Evolutionary conservation across 2,329 filamentous ascomycete species (phyloP).

Genomic region (Cladophialophora chaetospira): DNA sequence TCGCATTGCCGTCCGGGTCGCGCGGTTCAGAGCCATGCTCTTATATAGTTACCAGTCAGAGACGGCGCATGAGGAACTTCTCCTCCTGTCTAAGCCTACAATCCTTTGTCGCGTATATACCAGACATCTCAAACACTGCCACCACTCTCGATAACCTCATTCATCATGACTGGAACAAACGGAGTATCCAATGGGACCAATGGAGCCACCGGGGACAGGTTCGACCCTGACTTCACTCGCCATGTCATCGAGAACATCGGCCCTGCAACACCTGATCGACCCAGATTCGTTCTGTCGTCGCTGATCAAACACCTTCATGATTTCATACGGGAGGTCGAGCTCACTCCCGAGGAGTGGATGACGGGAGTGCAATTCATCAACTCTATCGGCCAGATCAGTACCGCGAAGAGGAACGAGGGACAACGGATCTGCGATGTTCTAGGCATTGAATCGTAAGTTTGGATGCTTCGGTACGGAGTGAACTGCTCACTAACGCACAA

Average conservation of each 20-base stretch:
- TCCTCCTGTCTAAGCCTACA: too few species aligned
- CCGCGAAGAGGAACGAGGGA: slow-evolving; percentile 71
- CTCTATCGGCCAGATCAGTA: slow-evolving; percentile 69
- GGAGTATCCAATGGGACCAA: neutral
- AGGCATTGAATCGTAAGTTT: slow-evolving; percentile 65
- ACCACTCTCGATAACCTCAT: too few species aligned
- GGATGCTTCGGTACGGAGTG: neutral
- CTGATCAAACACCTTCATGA: slow-evolving; percentile 75
- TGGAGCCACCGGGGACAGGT: slow-evolving; percentile 45
- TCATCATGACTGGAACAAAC: too few species aligned
- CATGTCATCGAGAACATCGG: slow-evolving; percentile 74
- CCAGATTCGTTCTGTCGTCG: slow-evolving; percentile 63
- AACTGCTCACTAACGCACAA: too few species aligned
- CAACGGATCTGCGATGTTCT: slow-evolving; percentile 73
- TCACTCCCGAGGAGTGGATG: slow-evolving; percentile 77
- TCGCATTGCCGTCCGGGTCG: too few species aligned
- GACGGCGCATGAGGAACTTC: too few species aligned
- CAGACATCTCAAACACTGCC: too few species aligned
- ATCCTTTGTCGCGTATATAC: too few species aligned
- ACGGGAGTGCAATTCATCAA: slow-evolving; percentile 74
- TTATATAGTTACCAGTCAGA: too few species aligned
- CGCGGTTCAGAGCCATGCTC: too few species aligned
- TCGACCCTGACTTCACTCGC: slow-evolving; percentile 76
- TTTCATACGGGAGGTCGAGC: slow-evolving; percentile 75
- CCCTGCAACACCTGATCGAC: slow-evolving; percentile 65